Base-by-base conservation (phyloP, 1,284 basidiomycete genomes). In the Leccinum ponderosum region DNA sequence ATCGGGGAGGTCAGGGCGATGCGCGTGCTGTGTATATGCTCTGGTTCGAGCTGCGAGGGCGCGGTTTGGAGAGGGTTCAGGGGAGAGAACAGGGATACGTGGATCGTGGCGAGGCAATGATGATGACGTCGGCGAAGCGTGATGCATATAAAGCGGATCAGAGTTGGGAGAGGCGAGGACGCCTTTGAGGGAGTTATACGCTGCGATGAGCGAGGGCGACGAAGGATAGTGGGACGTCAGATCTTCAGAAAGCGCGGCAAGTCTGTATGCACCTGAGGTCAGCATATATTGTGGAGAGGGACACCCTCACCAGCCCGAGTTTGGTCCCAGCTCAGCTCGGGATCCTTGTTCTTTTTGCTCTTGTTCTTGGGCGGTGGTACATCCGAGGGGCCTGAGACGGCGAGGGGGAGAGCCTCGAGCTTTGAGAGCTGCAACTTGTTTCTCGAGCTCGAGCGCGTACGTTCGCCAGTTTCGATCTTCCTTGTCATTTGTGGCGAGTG, bases 361-460 rank as follows among this genome's bases (percentile, higher is more conserved):
- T 66, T 74, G 57, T 74, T 73, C 57, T 67, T 74, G 14, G 68
- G 66, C 1, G 48, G 48, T 22, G 69, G 72, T 17, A 42, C 61
- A 33, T 66, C 65, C 22, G 62, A 62, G 39, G n/a, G 39, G 9
- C n/a, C 39, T 42, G 62, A 62, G 52, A 56, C 15, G 12, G 37
- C 15, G 37, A 39, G 15, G 20, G 44, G 17, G 44, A 7, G 72
- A 63, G 15, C 60, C 62, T 33, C 63, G 60, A 25, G 64, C 54
- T 52, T 73, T 64, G 52, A 73, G 62, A 2, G 42, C 37, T 25
- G 63, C n/a, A 12, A 73, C 63, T 17, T 69, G 64, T 57, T 56
- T 62, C 60, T 73, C 73, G 25, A 75, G 71, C 22, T 64, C 60
- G 44, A 73, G 69, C 20, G 71, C 73, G 35, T 73, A 73, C 5